Conservation (phyloP, 345 rosid genomes). For the Lepidium aucheri region DNA sequence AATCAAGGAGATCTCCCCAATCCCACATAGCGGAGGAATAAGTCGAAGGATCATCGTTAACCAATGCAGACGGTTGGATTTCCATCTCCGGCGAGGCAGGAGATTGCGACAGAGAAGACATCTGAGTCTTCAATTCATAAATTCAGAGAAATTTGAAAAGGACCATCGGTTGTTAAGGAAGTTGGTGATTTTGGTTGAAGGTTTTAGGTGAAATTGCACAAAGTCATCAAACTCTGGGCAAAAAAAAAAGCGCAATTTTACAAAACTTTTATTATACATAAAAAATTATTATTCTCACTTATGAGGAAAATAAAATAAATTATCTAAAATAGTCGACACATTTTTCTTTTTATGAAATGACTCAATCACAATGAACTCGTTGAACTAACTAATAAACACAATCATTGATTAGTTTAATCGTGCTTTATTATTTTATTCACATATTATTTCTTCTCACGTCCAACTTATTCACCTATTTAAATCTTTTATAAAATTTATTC, state of each 20-base stretch:
- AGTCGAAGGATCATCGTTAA: constrained; percentile 30
- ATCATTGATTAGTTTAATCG: constrained; percentile 6
- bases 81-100: constrained; percentile 32
- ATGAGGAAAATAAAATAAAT: neutral
- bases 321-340: neutral
- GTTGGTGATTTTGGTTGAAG: constrained; percentile 26
- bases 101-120: constrained; percentile 25
- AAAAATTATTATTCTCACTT: neutral
- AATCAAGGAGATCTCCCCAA: constrained; percentile 79
- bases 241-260: neutral
- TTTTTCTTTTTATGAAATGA: neutral
- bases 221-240: constrained; percentile 5
- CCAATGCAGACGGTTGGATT: constrained; percentile 26
- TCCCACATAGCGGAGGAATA: constrained; percentile 57
- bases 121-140: neutral
- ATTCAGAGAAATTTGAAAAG: neutral
- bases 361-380: neutral
- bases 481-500: too few species aligned
- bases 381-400: constrained; percentile 4
- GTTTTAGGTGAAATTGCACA: constrained; percentile 16
- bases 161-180: constrained; percentile 20
- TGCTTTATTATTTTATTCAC: constrained; percentile 1
- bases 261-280: neutral
- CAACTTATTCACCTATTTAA: neutral
- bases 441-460: neutral